Conservation (phyloP, 495 filamentous ascomycete genomes). For the Apodospora peruviana region DNA sequence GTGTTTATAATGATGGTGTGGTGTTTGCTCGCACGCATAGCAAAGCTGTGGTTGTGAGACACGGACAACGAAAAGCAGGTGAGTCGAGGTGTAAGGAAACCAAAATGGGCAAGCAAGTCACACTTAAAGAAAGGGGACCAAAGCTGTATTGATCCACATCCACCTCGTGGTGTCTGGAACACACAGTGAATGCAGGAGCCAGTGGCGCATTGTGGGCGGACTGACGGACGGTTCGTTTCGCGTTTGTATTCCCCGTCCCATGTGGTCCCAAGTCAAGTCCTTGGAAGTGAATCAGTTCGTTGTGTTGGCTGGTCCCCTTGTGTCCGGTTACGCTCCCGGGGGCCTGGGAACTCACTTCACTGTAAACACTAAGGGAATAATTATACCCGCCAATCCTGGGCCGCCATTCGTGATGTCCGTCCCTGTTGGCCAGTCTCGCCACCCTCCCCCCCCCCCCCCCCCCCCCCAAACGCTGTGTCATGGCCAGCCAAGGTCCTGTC, state of each 20-base stretch:
- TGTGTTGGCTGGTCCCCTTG: background rate
- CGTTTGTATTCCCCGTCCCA: slow-evolving; percentile 27
- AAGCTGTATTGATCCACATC: slow-evolving; percentile 14
- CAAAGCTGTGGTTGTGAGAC: slow-evolving; percentile 31
- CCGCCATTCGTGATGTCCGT: background rate
- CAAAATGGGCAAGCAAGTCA: slow-evolving; percentile 16
- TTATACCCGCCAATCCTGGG: background rate
- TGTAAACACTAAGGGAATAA: background rate
- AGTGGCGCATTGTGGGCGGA: background rate
- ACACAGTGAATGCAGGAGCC: slow-evolving; percentile 19
- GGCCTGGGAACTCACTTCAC: background rate
- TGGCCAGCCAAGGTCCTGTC: background rate
- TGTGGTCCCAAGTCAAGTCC: slow-evolving; percentile 7
- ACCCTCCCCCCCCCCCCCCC: no score
- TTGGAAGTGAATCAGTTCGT: background rate
- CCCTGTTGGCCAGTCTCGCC: no score
- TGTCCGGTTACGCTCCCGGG: background rate
- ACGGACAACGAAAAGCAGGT: no score
- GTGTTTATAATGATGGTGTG: slow-evolving; percentile 5
- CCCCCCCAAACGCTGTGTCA: slow-evolving; percentile 5
- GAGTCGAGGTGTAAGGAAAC: background rate
- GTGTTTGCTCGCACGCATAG: slow-evolving; percentile 19
- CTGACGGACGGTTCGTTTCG: no score
- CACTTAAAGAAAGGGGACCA: slow-evolving; percentile 29
- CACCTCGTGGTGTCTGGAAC: slow-evolving; percentile 27